Percentiles rank a stretch among this genome's conserved stretches.
phyloP scores from a whole-genome alignment of 2,329 filamentous ascomycete genomes.

The Daldinia sp. region DNA sequence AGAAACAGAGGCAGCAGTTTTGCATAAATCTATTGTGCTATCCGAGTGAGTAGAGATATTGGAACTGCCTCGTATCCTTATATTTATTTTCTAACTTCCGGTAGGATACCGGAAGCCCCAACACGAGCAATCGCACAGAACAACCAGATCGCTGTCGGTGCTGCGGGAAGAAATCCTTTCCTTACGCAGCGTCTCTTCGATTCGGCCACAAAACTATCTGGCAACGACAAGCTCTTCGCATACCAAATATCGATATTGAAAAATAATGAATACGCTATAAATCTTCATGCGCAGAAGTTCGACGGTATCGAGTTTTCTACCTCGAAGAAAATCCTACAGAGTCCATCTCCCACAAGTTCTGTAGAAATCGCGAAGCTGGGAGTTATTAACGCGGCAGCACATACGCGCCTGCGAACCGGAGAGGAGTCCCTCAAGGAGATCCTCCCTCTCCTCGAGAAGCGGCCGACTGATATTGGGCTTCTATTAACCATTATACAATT shows the following conservation, averaged over 20 bases:
- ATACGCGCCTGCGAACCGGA: slow-evolving; percentile 68
- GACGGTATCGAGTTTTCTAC: slow-evolving; percentile 64
- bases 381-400: slow-evolving; percentile 74
- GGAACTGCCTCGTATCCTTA: not conserved
- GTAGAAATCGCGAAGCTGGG: slow-evolving; percentile 54
- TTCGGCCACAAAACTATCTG: slow-evolving; percentile 59
- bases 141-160: slow-evolving; percentile 61
- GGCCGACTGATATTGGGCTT: slow-evolving; percentile 82
- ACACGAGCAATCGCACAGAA: slow-evolving; percentile 72
- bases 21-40: slow-evolving; percentile 69
- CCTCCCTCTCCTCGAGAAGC: slow-evolving; percentile 72
- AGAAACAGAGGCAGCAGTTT: slow-evolving; percentile 67
- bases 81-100: slow-evolving; percentile 13
- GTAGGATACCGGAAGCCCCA: slow-evolving; percentile 71
- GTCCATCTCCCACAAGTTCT: slow-evolving; percentile 41
- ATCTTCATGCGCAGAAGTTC: slow-evolving; percentile 73
- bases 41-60: slow-evolving; percentile 60
- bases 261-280: slow-evolving; percentile 70
- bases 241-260: slow-evolving; percentile 70
- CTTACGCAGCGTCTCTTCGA: slow-evolving; percentile 69
- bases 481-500: slow-evolving; percentile 83
- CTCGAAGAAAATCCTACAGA: slow-evolving; percentile 49
- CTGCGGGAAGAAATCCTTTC: slow-evolving; percentile 68
- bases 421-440: slow-evolving; percentile 76
- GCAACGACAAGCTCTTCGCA: slow-evolving; percentile 73